These are phyloP conservation scores for Echria macrotheca DNA, from an alignment of 495 filamentous ascomycete species.

Conservation along the genomic window DNA sequence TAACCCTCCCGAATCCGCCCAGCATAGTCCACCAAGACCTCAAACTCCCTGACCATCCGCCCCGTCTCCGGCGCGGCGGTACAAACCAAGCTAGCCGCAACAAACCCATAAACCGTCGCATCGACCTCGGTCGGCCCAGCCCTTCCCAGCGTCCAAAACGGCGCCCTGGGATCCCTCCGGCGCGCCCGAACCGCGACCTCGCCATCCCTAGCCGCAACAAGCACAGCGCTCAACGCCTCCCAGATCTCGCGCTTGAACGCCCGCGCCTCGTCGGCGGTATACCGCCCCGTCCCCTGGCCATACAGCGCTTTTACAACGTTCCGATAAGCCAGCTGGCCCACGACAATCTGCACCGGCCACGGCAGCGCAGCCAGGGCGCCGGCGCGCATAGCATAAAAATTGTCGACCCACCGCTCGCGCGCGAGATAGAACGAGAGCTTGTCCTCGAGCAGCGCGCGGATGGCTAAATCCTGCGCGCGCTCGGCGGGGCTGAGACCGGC, in stretches of 20 bases:
- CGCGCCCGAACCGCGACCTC: conserved; percentile 6
- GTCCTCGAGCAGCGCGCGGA: conserved; percentile 55
- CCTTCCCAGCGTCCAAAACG: conserved; percentile 56
- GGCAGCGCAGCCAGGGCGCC: conserved; percentile 43
- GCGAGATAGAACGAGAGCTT: conserved; percentile 50
- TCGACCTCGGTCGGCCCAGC: conserved; percentile 53
- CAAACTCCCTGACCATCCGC: conserved; percentile 38
- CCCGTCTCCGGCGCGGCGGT: conserved; percentile 42
- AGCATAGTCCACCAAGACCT: conserved; percentile 53
- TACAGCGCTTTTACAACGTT: conserved; percentile 36
- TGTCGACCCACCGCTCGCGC: conserved; percentile 51
- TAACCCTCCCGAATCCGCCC: conserved; percentile 50
- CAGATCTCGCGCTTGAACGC: conserved; percentile 46
- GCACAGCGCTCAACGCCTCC: conserved; percentile 41
- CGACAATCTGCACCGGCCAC: conserved; percentile 45
- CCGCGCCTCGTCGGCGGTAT: conserved; percentile 42
- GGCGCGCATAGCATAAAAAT: conserved; percentile 58
- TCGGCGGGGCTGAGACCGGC: conserved; percentile 26
- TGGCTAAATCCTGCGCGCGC: conserved; percentile 44
- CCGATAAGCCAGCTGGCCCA: conserved; percentile 51
- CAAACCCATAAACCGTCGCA: conserved; percentile 51
- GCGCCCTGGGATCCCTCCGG: conserved; percentile 15
- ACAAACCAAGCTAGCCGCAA: conserved; percentile 44
- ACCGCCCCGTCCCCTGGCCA: conserved; percentile 52
- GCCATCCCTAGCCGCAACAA: conserved; percentile 10